phyloP scores from a whole-genome alignment of 768 basidiomycete genomes.

The Chiua virens region DNA sequence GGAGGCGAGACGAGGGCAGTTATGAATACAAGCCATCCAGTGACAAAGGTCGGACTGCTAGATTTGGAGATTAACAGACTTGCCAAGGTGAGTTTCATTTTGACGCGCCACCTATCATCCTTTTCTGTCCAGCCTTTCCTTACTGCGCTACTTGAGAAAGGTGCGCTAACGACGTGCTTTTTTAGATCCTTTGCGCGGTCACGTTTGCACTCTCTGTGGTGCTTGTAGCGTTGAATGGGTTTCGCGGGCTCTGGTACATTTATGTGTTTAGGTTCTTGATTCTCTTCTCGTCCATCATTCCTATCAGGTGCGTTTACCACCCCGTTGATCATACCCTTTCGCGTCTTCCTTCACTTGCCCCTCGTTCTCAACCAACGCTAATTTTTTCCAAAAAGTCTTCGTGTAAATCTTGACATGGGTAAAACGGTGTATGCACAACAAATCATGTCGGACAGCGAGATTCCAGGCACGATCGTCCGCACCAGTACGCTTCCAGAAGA shows the following conservation, averaged over 20 bases:
- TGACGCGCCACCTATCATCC: not conserved
- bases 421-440: constrained; percentile 97
- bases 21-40: constrained; percentile 98
- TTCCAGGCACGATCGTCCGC: constrained; percentile 92
- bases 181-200: constrained; percentile 88
- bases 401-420: constrained; percentile 99
- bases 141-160: not conserved
- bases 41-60: constrained; percentile 88
- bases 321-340: not conserved
- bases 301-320: constrained; percentile 77
- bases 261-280: constrained; percentile 98
- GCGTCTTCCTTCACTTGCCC: not conserved
- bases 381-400: constrained; percentile 55
- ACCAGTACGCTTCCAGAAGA: constrained; percentile 99
- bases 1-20: constrained; percentile 95
- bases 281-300: constrained; percentile 97
- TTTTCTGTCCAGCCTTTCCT: not conserved
- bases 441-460: constrained; percentile 91
- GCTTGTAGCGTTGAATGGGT: constrained; percentile 94
- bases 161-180: not conserved
- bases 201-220: constrained; percentile 90
- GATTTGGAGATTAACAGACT: constrained; percentile 95
- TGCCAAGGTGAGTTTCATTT: constrained; percentile 67
- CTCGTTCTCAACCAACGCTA: not conserved
- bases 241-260: constrained; percentile 93